phyloP scores from a whole-genome alignment of 805 yeast genomes.

The Saturnispora quitensis region DNA sequence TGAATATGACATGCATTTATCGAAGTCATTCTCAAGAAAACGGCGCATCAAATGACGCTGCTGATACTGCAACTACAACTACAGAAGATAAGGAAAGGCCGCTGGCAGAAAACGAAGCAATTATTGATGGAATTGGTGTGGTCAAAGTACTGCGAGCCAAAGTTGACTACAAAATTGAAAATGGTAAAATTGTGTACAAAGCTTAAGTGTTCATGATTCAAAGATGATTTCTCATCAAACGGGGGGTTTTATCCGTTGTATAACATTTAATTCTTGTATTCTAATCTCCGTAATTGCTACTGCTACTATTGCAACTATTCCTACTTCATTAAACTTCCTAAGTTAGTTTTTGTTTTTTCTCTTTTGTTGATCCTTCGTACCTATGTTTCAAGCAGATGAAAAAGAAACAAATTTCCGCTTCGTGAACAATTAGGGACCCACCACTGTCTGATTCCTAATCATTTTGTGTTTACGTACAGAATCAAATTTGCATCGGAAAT shows the following conservation, averaged over 20 bases:
- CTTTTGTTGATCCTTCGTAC: too few species aligned
- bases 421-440: background rate
- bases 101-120: conserved; percentile 6
- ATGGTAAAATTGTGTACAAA: conserved; percentile 8
- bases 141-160: conserved; percentile 13
- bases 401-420: background rate
- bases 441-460: background rate
- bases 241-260: background rate
- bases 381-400: too few species aligned
- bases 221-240: background rate
- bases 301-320: background rate
- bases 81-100: background rate
- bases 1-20: conserved; percentile 6
- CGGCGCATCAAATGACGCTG: background rate
- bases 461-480: too few species aligned
- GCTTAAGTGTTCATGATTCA: background rate
- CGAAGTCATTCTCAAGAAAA: background rate
- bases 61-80: background rate
- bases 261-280: background rate
- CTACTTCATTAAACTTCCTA: too few species aligned
- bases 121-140: conserved; percentile 8
- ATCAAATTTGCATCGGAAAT: background rate
- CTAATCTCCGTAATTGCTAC: background rate
- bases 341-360: background rate
- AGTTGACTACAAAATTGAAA: conserved; percentile 11